Evolutionary conservation across 306 rosid genomes (phyloP), one percentile per base, ranked within the genome.

Genomic region (Pterocarpus macrocarpus): DNA sequence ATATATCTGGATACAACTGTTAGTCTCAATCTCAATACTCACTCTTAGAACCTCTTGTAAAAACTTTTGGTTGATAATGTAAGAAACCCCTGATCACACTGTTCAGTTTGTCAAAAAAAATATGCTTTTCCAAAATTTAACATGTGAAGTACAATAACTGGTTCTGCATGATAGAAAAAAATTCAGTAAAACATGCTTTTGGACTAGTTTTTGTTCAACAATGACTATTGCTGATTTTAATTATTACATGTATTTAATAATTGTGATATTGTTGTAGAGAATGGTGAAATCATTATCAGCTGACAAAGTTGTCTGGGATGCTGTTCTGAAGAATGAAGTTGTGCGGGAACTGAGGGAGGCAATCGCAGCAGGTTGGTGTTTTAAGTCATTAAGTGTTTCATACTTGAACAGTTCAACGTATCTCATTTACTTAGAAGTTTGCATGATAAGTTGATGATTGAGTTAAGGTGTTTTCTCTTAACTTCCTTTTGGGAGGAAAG

Each of bases 251-350:
- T 64, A 8, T 36, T 45, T 67, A 35, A 15, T 10, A 32, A 66
- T 7, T 14, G 6, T 58, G 16, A 16, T 69, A 55, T 13, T 82
- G 82, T 43, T 77, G 71, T 76, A 94, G 98, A 94, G 74, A 84
- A 92, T 92, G 89, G 97, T 94, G 71, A 77, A 85, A 64, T 87
- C 98, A 28, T 64, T 94, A 34, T 92, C 98, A 30, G 79, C 92
- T 2, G 98, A 94, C 82, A 84, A 49, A 81, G 85, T 89, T 15
- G 91, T 94, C 80, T 94, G 97, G 98, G 91, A 94, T 36, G 97
- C 97, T 36, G 89, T 94, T 68, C 61, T 89, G 88, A 88, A 88
- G 81, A 94, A 94, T 78, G 94, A 90, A 77, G 89, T 47, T 68
- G 95, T 94, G 69, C 86, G 79, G 8, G 91, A 92, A 87, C 85